These are phyloP conservation scores for Tanacetum coccineum DNA, from an alignment of 129 eudicot species.

Conservation along the genomic window DNA sequence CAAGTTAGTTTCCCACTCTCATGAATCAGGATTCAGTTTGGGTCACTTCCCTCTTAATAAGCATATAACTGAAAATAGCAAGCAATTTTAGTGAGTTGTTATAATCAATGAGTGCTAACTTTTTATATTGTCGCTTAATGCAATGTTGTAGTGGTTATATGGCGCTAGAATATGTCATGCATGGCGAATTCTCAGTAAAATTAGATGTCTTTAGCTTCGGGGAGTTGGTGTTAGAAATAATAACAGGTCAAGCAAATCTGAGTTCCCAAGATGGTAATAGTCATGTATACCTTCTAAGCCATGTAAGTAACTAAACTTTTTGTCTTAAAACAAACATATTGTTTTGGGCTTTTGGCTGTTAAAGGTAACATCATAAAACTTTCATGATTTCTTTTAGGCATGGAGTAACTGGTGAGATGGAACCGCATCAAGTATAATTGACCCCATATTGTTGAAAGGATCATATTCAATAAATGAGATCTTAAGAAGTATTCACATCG, in stretches of 20 bases:
- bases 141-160: constrained; percentile 13
- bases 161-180: background rate
- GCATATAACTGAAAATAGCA: background rate
- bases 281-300: constrained; percentile 1
- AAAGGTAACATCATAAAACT: background rate
- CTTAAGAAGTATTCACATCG: constrained; percentile 17
- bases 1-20: background rate
- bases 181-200: constrained; percentile 30
- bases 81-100: background rate
- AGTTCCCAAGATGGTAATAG: background rate
- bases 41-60: background rate
- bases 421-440: constrained; percentile 17
- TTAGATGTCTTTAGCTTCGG: constrained; percentile 5
- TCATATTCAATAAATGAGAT: constrained; percentile 9
- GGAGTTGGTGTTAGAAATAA: constrained; percentile 17
- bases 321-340: background rate
- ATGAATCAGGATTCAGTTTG: background rate
- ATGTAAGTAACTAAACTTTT: background rate
- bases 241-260: constrained; percentile 15
- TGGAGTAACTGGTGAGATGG: constrained; percentile 31
- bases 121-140: too few relatives aligned
- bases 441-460: background rate
- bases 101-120: background rate
- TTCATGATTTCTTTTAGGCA: constrained; percentile 15
- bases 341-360: too few relatives aligned